Base-by-base conservation (phyloP, 2,329 filamentous ascomycete genomes). In the Epicoccum sorghinum region DNA sequence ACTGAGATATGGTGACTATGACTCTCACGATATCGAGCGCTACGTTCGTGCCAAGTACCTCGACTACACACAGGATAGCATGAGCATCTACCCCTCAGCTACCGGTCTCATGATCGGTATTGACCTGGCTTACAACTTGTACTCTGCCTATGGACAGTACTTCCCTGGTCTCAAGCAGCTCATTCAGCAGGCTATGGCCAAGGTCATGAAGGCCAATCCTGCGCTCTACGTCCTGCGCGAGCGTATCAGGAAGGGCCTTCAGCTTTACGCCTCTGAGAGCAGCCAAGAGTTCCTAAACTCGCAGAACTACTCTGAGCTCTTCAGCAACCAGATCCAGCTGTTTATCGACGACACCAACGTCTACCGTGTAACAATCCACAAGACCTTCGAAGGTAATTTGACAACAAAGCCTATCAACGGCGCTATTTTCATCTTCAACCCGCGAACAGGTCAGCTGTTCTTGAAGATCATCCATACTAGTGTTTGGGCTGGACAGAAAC, bases 281-380 rank as follows among this genome's bases (percentile, higher is more conserved):
- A 98, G 96, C 78, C 95, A 99, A 71, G 96, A 99, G 78, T 99
- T 99, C 82, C 79, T 99, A 64, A 99, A 99, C 80, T 98, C 93
- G 0, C 95, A 99, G 78, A 99, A 99, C 75, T 99, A 99, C 80
- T 97, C 95, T 0, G 95, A 99, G 74, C 83, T 99, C 32, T 99
- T 99, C 83, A 99, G 93, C 82, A 96, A 97, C 76, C 93, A 98
- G 79, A 96, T 96, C 27, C 95, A 99, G 79, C 83, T 99, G 42
- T 99, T 99, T 80, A 98, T 99, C 61, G 95, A 99, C 67, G 95
- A 99, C 73, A 99, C 95, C 57, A 99, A 99, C 69, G 96, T 99
- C 46, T 99, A 99, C 74, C 93, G 95, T 80, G 95, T 99, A 58
- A 99, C 95, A 0, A 99, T 99, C 60, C 95, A 99, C 83, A 99